Base-by-base conservation (phyloP, 1,284 basidiomycete genomes). In the Cerioporus squamosus region DNA sequence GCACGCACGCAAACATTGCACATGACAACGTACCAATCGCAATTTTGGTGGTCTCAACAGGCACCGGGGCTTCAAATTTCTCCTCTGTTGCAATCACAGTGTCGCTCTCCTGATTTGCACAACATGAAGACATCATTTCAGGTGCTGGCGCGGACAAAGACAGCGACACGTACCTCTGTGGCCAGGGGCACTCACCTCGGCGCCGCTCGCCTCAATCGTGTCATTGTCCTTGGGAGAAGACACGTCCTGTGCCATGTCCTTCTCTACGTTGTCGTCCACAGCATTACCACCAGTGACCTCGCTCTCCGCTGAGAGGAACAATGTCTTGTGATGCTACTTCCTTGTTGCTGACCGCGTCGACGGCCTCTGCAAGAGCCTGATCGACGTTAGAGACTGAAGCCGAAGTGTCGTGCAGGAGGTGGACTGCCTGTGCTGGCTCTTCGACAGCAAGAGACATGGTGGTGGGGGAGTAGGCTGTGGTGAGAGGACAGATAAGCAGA, bases 371-470 rank as follows among this genome's bases (percentile, higher is more conserved):
- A 23, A 52, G 47, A 23, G 46, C 38, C 12, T 44, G 43, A n/a
- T 63, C 59, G 40, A 61, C 52, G 43, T 60, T 51, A 50, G 53
- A 55, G 24, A 43, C 51, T 4, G 52, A 12, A 52, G 44, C 14
- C 6, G 62, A 44, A 31, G 62, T 45, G 50, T 63, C 62, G 26
- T 61, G 55, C 24, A 63, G 36, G 22, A 59, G 51, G 47, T 49
- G 59, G 10, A 48, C 51, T 51, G 61, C 47, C 51, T 61, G 64
- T 38, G 59, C 60, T 55, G 60, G 59, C 55, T 62, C 66, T 20
- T 66, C 66, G 55, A 65, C 68, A 55, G 68, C 69, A 48, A 67
- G 67, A 50, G 69, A 74, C 64, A 62, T 70, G 68, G 63, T 45
- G 51, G 61, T 39, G 61, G 8, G 55, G 66, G 38, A 63, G 67